Conservation (phyloP, 2,329 filamentous ascomycete genomes). For the Exserohilum rostratum region DNA sequence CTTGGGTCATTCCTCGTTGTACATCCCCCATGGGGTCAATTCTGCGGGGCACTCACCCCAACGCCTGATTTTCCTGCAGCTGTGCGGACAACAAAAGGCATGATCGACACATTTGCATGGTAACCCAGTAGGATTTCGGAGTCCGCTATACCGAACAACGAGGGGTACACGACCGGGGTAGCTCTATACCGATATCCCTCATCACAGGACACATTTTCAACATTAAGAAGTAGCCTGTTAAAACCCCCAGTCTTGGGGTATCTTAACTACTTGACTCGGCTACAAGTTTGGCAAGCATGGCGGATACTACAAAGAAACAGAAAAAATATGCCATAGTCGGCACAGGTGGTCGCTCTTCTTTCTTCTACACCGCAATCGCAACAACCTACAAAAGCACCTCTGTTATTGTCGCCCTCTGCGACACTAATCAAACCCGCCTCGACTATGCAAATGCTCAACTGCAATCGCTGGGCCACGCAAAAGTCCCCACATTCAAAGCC, state of each 20-base stretch:
- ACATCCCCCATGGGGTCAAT: constrained; percentile 13
- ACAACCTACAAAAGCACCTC: constrained; percentile 59
- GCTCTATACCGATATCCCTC: constrained; percentile 13
- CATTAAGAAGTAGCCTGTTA: constrained; percentile 11
- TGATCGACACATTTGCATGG: constrained; percentile 9
- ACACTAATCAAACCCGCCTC: constrained; percentile 66
- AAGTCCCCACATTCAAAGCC: constrained; percentile 62
- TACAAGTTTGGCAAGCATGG: constrained; percentile 8
- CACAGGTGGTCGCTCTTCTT: constrained; percentile 64
- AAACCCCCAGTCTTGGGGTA: constrained; percentile 4
- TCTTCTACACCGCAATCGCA: constrained; percentile 66
- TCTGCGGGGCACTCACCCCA: constrained; percentile 9
- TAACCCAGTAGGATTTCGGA: constrained; percentile 12
- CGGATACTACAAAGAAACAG: constrained; percentile 12
- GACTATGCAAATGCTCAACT: constrained; percentile 61
- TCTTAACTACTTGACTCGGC: background rate
- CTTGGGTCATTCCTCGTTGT: background rate
- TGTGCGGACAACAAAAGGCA: constrained; percentile 7
- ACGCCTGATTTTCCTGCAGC: background rate
- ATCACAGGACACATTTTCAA: constrained; percentile 4
- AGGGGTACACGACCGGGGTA: constrained; percentile 12
- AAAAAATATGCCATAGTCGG: constrained; percentile 62
- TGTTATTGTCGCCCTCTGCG: constrained; percentile 62
- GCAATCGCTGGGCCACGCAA: constrained; percentile 52
- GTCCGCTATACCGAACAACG: constrained; percentile 14